phyloP scores from a whole-genome alignment of 768 basidiomycete genomes.

The Agaricus sinodeliciosus region DNA sequence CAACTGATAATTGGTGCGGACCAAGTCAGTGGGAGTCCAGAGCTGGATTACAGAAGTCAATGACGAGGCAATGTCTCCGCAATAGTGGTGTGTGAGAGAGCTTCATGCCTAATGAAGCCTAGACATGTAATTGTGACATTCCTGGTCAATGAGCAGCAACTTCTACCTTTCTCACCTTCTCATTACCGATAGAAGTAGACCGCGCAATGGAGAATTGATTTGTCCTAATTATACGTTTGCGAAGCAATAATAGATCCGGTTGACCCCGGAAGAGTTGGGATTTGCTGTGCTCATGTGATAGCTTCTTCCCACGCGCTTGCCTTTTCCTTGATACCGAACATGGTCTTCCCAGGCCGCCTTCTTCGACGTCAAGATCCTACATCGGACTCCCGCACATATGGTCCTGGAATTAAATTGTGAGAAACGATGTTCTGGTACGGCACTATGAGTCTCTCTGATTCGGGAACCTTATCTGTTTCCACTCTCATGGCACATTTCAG shows the following conservation, averaged over 20 bases:
- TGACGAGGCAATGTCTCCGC: not conserved
- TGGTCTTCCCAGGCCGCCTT: not conserved
- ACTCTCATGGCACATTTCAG: not conserved
- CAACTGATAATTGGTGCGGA: not conserved
- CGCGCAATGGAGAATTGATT: too few relatives aligned
- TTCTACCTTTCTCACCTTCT: too few relatives aligned
- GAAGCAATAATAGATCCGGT: too few relatives aligned
- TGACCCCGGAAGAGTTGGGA: too few relatives aligned
- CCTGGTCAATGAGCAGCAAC: not conserved
- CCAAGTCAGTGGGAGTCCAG: not conserved
- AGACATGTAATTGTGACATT: not conserved
- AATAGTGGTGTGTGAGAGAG: not conserved
- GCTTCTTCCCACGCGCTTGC: not conserved
- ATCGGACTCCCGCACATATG: not conserved
- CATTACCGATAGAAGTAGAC: too few relatives aligned
- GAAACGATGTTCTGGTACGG: too few relatives aligned
- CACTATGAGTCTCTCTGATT: too few relatives aligned
- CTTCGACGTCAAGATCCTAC: not conserved
- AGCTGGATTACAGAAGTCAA: conserved; percentile 1
- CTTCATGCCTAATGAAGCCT: not conserved
- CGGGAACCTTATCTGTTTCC: not conserved
- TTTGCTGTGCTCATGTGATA: not conserved
- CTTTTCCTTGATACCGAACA: not conserved
- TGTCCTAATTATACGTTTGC: too few relatives aligned
- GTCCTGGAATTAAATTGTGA: not conserved